phyloP scores from a whole-genome alignment of 768 basidiomycete species.

The Agaricus bisporus region DNA sequence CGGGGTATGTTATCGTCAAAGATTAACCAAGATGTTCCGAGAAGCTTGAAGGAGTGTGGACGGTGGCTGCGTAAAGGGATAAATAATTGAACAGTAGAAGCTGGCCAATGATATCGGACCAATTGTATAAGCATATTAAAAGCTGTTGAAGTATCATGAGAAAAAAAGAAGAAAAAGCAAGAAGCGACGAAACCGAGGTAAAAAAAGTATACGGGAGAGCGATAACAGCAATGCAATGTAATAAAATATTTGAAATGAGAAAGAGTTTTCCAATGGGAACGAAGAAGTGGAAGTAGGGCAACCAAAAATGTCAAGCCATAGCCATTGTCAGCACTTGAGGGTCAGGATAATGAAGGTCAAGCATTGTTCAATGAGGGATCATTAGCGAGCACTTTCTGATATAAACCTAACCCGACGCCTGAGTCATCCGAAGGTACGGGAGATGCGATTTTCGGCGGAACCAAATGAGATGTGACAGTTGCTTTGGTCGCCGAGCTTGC shows the following conservation, averaged over 20 bases:
- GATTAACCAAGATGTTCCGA: conserved; percentile 2
- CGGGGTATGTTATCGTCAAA: not conserved
- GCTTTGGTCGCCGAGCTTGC: conserved; percentile 53
- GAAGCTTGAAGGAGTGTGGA: conserved; percentile 4
- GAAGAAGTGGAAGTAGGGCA: conserved; percentile 13
- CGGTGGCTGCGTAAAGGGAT: not conserved
- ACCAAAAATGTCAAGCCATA: not conserved
- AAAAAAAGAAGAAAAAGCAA: conserved; percentile 1
- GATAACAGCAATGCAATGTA: conserved; percentile 13
- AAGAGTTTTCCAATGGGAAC: conserved; percentile 13
- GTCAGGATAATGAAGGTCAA: conserved; percentile 25
- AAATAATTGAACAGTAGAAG: not conserved
- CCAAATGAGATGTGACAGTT: conserved; percentile 26
- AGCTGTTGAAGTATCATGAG: conserved; percentile 13
- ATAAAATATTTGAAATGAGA: conserved; percentile 16
- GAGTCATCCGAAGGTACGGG: conserved; percentile 80
- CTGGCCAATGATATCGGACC: conserved; percentile 1
- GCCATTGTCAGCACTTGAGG: conserved; percentile 1
- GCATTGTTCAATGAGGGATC: conserved; percentile 55
- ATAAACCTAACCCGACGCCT: conserved; percentile 60
- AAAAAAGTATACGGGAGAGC: conserved; percentile 17
- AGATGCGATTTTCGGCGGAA: conserved; percentile 41
- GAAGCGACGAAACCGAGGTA: conserved; percentile 13
- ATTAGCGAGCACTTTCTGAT: conserved; percentile 74
- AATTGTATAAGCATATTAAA: not conserved